These are phyloP conservation scores for Pestalotiopsis sp. DNA, from an alignment of 2,329 filamentous ascomycete species.

Conservation along the genomic window DNA sequence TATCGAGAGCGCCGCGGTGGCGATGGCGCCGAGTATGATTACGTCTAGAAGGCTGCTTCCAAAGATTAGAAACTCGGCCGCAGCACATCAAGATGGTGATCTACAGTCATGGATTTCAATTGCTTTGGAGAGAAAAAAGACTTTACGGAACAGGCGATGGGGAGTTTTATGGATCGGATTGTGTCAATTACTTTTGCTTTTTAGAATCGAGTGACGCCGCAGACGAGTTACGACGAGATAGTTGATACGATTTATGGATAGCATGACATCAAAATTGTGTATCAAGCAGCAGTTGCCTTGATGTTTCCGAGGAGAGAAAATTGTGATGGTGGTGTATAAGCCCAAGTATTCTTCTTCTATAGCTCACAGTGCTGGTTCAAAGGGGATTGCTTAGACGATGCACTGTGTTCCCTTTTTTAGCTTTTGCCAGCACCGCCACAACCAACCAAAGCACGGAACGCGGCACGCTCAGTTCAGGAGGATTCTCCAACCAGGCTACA, in stretches of 20 bases:
- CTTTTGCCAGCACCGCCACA: not conserved
- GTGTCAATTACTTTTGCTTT: not conserved
- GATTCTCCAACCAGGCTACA: not conserved
- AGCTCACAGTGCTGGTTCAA: not conserved
- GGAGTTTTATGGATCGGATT: not conserved
- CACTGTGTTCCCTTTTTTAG: not conserved
- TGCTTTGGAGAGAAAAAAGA: not conserved
- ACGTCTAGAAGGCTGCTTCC: not conserved
- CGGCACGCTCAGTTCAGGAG: not conserved
- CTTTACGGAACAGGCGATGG: not conserved
- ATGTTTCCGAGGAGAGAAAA: not conserved
- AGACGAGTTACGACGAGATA: not conserved
- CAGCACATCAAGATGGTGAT: not conserved
- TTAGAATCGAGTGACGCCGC: not conserved
- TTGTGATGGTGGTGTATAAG: not conserved
- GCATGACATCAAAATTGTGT: not conserved
- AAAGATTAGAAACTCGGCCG: not conserved
- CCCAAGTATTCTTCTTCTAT: not conserved
- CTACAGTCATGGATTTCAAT: not conserved
- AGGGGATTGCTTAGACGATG: not conserved
- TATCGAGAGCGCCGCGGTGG: slow-evolving; percentile 2
- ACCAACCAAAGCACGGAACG: not conserved
- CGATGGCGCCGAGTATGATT: not conserved
- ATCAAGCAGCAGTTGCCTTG: not conserved
- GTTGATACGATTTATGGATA: not conserved